phyloP scores from a whole-genome alignment of 371 early-diverging fungal species.

The Nematocida displodere region DNA sequence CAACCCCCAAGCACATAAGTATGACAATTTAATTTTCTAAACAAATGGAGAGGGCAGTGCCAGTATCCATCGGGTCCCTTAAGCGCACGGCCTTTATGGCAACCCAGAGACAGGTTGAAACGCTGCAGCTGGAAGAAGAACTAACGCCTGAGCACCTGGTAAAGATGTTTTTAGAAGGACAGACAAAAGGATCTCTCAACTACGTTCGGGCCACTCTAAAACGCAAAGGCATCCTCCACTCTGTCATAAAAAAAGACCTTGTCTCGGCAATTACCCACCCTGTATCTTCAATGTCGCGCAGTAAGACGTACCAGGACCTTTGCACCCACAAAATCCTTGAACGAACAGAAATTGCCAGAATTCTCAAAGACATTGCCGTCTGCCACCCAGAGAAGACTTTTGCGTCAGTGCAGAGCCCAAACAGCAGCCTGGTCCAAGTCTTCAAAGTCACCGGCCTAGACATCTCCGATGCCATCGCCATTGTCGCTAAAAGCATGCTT shows the following conservation, averaged over 20 bases:
- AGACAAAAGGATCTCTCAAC: conserved; percentile 10
- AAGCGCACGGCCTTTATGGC: not conserved
- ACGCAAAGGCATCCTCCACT: not conserved
- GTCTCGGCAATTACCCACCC: not conserved
- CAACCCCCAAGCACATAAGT: too few relatives aligned
- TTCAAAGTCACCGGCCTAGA: not conserved
- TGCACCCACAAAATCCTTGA: conserved; percentile 11
- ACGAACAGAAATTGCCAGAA: not conserved
- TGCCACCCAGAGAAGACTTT: conserved; percentile 6
- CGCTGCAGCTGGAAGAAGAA: not conserved
- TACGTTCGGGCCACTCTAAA: conserved; percentile 21
- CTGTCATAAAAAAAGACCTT: not conserved
- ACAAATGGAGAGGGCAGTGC: not conserved
- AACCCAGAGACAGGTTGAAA: not conserved
- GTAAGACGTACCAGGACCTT: not conserved
- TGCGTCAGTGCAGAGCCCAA: not conserved
- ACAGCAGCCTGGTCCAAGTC: not conserved
- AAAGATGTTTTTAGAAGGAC: not conserved
- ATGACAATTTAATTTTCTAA: too few relatives aligned
- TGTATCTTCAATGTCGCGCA: not conserved
- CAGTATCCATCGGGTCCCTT: not conserved
- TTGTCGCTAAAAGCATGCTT: conserved; percentile 9
- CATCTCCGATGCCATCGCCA: conserved; percentile 11
- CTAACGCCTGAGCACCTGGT: not conserved
- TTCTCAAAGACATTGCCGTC: conserved; percentile 2